Percentiles rank a stretch among this genome's conserved stretches.
phyloP scores from a whole-genome alignment of 805 yeast species.

The Wickerhamiella qilinensis region DNA sequence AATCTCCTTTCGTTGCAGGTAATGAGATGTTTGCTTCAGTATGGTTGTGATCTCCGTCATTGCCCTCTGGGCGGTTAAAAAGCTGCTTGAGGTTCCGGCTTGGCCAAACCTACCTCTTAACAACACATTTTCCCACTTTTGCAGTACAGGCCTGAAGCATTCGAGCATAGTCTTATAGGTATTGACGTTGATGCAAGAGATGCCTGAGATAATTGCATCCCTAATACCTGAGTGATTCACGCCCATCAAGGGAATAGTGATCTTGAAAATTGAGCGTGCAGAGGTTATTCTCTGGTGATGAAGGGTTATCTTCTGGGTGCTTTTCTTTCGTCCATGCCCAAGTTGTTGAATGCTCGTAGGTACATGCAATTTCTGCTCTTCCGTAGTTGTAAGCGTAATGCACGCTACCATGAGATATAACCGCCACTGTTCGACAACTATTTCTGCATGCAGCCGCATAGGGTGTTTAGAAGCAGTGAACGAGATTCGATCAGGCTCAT shows the following conservation, averaged over 20 bases:
- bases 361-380: conserved; percentile 64
- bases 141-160: conserved; percentile 45
- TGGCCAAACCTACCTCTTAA: conserved; percentile 22
- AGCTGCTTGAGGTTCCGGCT: background rate
- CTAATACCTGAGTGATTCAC: conserved; percentile 53
- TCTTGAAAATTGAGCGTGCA: conserved; percentile 72
- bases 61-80: conserved; percentile 19
- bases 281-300: conserved; percentile 88
- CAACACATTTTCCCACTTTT: conserved; percentile 13
- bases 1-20: conserved; percentile 33
- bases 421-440: conserved; percentile 74
- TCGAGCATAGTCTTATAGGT: conserved; percentile 72
- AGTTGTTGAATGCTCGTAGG: conserved; percentile 19
- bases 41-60: conserved; percentile 70
- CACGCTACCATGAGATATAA: conserved; percentile 82
- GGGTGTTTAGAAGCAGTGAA: conserved; percentile 11
- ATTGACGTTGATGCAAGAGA: conserved; percentile 80
- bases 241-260: conserved; percentile 69
- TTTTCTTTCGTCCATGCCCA: conserved; percentile 49
- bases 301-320: conserved; percentile 57
- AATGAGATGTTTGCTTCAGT: conserved; percentile 51
- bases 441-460: conserved; percentile 42
- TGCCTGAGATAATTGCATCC: conserved; percentile 78
- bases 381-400: conserved; percentile 76
- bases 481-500: conserved; percentile 4